These are phyloP conservation scores for Chrysochromulina parva DNA, from an alignment of 78 protist genomes.

Conservation along the genomic window DNA sequence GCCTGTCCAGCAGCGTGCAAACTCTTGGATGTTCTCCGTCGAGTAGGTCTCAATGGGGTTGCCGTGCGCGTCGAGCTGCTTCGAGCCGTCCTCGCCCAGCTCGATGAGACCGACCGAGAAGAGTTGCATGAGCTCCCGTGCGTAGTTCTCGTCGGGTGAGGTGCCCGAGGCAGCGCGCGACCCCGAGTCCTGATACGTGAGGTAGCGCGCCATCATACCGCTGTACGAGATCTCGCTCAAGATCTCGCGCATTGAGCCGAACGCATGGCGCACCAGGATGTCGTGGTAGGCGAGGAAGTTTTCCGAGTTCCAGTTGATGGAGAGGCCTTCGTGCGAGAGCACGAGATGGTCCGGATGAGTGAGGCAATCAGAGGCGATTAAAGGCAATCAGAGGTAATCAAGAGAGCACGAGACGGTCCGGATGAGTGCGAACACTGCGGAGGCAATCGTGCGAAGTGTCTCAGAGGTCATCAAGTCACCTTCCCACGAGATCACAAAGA, in stretches of 20 bases:
- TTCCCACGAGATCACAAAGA: no score
- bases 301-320: not conserved
- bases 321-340: no score
- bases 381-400: no score
- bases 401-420: no score
- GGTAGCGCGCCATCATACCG: not conserved
- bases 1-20: constrained; percentile 11
- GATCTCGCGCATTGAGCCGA: constrained; percentile 9
- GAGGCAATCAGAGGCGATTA: no score
- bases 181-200: not conserved
- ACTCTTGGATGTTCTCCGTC: not conserved
- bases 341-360: no score
- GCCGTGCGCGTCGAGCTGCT: not conserved
- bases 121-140: constrained; percentile 38
- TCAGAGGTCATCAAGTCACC: no score
- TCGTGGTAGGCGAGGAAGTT: not conserved
- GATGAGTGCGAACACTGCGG: no score
- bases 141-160: constrained; percentile 31
- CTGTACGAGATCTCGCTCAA: not conserved
- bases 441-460: no score
- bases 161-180: not conserved
- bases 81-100: constrained; percentile 16
- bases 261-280: constrained; percentile 34
- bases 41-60: not conserved
- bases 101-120: constrained; percentile 16